These are phyloP conservation scores for Aureobasidium sp. DNA, from an alignment of 2,329 filamentous ascomycete species.

Conservation along the genomic window DNA sequence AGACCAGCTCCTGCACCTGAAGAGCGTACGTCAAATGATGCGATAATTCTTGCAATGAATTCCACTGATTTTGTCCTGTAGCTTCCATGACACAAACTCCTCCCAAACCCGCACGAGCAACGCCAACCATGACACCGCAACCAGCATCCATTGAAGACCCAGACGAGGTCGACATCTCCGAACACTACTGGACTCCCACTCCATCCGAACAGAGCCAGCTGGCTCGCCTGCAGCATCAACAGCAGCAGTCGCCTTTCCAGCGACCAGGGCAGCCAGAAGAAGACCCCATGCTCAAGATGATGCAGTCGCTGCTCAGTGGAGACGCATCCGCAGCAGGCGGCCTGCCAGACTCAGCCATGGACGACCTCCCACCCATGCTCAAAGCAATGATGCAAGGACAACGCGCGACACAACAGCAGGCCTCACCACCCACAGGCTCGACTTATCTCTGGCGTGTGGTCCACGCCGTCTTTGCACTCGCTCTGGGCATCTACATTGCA, in stretches of 20 bases:
- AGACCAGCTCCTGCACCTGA: conserved; percentile 34
- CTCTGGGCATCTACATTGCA: conserved; percentile 63
- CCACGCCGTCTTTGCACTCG: conserved; percentile 64
- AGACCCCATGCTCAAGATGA: conserved; percentile 68
- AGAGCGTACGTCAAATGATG: conserved; percentile 15
- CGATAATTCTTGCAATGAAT: not conserved
- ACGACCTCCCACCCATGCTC: conserved; percentile 39
- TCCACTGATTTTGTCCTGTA: not conserved
- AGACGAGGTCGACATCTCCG: conserved; percentile 72
- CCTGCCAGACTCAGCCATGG: conserved; percentile 34
- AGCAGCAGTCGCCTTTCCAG: conserved; percentile 23
- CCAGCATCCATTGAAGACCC: conserved; percentile 45
- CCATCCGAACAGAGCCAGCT: conserved; percentile 5
- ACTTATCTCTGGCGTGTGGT: conserved; percentile 62
- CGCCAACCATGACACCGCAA: conserved; percentile 21
- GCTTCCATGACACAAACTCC: conserved; percentile 23
- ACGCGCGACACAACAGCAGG: conserved; percentile 31
- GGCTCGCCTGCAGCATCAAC: conserved; percentile 2
- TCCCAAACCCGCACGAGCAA: not conserved
- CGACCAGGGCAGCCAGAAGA: conserved; percentile 30
- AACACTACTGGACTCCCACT: conserved; percentile 35
- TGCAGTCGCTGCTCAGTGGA: conserved; percentile 60
- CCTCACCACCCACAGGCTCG: conserved; percentile 32
- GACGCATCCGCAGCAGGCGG: conserved; percentile 28
- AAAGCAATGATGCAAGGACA: conserved; percentile 40